Percentiles rank a stretch among this genome's conserved stretches.
These are phyloP conservation scores for Diplodia seriata DNA, from an alignment of 2,329 filamentous ascomycete genomes.

Conservation along the genomic window DNA sequence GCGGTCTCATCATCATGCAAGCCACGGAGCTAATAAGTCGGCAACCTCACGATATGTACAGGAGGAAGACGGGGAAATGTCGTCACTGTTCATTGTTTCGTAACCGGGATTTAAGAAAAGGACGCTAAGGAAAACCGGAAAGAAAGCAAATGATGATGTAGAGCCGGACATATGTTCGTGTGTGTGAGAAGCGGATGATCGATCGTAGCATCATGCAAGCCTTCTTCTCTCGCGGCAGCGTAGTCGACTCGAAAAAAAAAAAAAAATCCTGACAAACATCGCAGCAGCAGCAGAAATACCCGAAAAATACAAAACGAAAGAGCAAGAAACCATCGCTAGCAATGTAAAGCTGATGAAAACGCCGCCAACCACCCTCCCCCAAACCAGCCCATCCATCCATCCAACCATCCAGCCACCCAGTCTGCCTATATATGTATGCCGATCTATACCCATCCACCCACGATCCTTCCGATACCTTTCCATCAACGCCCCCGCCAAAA, in stretches of 20 bases:
- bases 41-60: too few relatives aligned
- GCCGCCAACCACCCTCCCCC: not conserved
- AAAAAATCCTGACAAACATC: not conserved
- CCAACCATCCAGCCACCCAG: not conserved
- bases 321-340: not conserved
- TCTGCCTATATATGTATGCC: not conserved
- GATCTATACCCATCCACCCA: not conserved
- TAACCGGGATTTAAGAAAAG: not conserved
- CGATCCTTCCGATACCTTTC: not conserved
- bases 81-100: not conserved
- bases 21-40: not conserved
- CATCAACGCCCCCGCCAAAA: not conserved
- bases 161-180: not conserved
- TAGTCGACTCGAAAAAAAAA: too few relatives aligned
- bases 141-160: not conserved
- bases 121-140: not conserved
- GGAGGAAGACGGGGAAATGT: too few relatives aligned
- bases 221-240: too few relatives aligned
- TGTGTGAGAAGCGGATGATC: not conserved
- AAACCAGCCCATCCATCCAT: not conserved
- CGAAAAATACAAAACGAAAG: not conserved
- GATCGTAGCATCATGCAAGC: not conserved
- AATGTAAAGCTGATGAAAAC: not conserved
- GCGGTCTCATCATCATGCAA: not conserved
- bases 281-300: not conserved